Base-by-base conservation (phyloP, 345 rosid genomes). In the Moricandia moricandioides region DNA sequence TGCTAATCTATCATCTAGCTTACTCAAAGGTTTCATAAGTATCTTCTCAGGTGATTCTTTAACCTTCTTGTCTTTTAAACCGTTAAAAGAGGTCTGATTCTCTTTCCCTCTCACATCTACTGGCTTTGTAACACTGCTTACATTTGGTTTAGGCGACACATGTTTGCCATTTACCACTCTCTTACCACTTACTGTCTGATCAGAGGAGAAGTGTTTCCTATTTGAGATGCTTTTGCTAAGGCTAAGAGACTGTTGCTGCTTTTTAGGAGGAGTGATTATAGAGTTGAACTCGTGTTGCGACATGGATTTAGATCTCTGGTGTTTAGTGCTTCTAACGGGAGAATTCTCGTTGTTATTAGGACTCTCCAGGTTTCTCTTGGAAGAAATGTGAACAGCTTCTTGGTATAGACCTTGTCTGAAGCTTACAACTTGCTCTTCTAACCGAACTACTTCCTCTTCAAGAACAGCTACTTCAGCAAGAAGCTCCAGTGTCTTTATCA, bases 391-490 rank as follows among this genome's bases (percentile, higher is more conserved):
- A 16, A 85, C 88, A 68, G 97, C 96, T 84, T 94, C 96, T 72
- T 87, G 88, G 78, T 89, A 94, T 6, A 95, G 82, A 66, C 88
- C 93, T 81, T 95, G 97, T 71, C 96, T 85, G 71, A 89, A 92
- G 79, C 84, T 91, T 31, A 92, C 96, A 17, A 92, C 91, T 82
- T 88, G 90, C 56, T 95, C 99, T 83, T 95, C 99, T 12, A 95
- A 89, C 75, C 97, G 85, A 70, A 86, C 98, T 8, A 95, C 89
- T 82, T 95, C 99, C 78, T 95, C 99, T 77, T 95, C 99, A 79
- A 95, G 80, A 61, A 95, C 97, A 70, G 99, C 99, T 49, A 95
- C 97, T 83, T 95, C 99, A 70, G 99, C 99, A 24, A 95, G 92
- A 64, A 95, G 92, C 87, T 95, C 96, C 74, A 92, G 78, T 72